Evolutionary conservation across 2,329 filamentous ascomycete species (phyloP).

Genomic region (Didymella segeticola): DNA sequence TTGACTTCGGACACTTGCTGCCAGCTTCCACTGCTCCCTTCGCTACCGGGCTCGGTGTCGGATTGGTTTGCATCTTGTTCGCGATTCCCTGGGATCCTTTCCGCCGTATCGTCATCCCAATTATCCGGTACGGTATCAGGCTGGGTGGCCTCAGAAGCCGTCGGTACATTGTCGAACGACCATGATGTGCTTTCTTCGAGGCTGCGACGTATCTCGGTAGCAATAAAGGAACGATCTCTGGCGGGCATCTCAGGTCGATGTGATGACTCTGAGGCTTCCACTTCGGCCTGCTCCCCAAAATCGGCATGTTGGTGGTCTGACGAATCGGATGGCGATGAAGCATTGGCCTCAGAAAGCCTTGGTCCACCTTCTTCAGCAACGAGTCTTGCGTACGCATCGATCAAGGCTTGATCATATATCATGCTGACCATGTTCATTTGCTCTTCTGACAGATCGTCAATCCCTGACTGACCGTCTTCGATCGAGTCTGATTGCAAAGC

Average conservation of each 20-base stretch:
- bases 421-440: slow-evolving; percentile 10
- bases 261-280: slow-evolving; percentile 22
- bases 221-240: slow-evolving; percentile 54
- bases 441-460: slow-evolving; percentile 8
- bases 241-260: slow-evolving; percentile 56
- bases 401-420: slow-evolving; percentile 17
- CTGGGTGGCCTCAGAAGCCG: slow-evolving; percentile 8
- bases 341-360: slow-evolving; percentile 10
- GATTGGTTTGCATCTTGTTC: slow-evolving; percentile 15
- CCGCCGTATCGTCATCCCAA: slow-evolving; percentile 37
- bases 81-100: slow-evolving; percentile 1
- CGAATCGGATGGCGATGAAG: slow-evolving; percentile 24
- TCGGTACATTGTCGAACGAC: slow-evolving; percentile 39
- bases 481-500: slow-evolving; percentile 1
- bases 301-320: slow-evolving; percentile 12
- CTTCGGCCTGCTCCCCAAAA: not conserved
- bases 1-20: slow-evolving; percentile 45
- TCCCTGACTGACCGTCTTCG: not conserved
- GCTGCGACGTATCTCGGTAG: slow-evolving; percentile 55
- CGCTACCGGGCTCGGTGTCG: slow-evolving; percentile 43
- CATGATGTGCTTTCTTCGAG: slow-evolving; percentile 53
- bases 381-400: slow-evolving; percentile 10
- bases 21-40: slow-evolving; percentile 50
- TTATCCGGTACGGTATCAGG: slow-evolving; percentile 24
- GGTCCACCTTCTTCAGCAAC: slow-evolving; percentile 11